Conservation (phyloP, 192 early-diverging fungal species). For the Coemansia sp. region DNA sequence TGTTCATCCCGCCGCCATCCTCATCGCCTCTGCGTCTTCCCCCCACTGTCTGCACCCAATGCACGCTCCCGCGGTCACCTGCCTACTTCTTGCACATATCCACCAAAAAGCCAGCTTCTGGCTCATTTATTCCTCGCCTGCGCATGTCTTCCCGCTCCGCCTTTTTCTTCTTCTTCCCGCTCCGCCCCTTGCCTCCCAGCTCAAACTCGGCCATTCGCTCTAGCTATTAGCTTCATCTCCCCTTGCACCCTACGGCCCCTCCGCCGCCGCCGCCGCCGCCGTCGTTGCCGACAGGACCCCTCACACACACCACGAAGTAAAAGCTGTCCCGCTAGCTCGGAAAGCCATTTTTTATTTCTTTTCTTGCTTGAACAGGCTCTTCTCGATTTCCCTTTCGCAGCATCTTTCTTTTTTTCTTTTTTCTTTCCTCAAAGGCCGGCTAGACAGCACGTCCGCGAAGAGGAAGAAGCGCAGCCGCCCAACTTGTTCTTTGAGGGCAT, state of each 20-base stretch:
- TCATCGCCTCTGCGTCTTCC: not conserved
- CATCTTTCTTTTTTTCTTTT: not conserved
- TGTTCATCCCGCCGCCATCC: conserved; percentile 16
- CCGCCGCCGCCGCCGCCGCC: too few species aligned
- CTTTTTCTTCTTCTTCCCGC: conserved; percentile 6
- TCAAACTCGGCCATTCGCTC: too few species aligned
- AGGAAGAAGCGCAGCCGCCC: not conserved
- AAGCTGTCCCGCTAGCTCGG: too few species aligned
- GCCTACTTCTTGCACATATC: conserved; percentile 17
- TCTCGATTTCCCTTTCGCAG: too few species aligned
- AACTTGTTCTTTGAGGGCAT: not conserved
- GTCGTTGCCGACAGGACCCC: too few species aligned
- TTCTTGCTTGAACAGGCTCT: too few species aligned
- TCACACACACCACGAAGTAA: too few species aligned
- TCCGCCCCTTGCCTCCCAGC: too few species aligned
- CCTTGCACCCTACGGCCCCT: too few species aligned
- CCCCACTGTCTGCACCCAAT: conserved; percentile 3
- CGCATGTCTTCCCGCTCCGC: not conserved
- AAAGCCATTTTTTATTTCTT: too few species aligned
- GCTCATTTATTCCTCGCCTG: not conserved
- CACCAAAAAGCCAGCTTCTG: not conserved
- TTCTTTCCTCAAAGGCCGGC: conserved; percentile 1
- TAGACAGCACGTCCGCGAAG: too few species aligned
- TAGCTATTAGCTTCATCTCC: too few species aligned
- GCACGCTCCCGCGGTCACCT: conserved; percentile 12